A percentile compares a stretch with the other conserved stretches of the same genome.
Evolutionary conservation across 495 filamentous ascomycete genomes (phyloP).

Genomic region (Arthonia radiata): DNA sequence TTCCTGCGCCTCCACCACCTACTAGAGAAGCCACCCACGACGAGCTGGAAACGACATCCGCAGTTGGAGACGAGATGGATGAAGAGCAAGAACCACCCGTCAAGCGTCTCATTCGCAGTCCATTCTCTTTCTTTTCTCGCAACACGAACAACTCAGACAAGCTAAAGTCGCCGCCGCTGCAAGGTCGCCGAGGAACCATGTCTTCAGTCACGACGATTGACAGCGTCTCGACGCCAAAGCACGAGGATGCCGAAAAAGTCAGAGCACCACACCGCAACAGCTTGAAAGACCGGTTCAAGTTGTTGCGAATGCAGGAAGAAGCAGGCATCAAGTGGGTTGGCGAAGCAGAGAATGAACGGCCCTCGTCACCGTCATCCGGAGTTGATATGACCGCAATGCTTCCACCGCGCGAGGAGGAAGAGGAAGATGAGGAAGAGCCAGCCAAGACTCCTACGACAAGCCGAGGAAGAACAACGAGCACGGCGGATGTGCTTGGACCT

Average conservation of each 20-base stretch:
- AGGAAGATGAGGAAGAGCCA: background rate
- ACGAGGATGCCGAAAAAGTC: slow-evolving; percentile 16
- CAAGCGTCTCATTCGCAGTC: no score
- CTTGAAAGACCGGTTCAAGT: slow-evolving; percentile 66
- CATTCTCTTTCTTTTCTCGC: slow-evolving; percentile 70
- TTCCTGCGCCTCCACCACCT: slow-evolving; percentile 14
- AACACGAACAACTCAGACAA: slow-evolving; percentile 33
- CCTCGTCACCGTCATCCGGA: no score
- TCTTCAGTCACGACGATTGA: slow-evolving; percentile 48
- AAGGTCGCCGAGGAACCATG: slow-evolving; percentile 39
- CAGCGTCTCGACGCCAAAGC: slow-evolving; percentile 49
- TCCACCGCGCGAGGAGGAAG: background rate
- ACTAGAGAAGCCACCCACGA: slow-evolving; percentile 46
- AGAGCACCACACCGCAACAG: slow-evolving; percentile 35
- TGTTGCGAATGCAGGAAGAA: slow-evolving; percentile 59
- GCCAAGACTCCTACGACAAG: background rate
- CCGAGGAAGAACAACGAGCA: background rate
- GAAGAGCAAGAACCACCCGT: no score
- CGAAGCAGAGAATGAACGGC: slow-evolving; percentile 24
- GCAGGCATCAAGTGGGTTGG: slow-evolving; percentile 26
- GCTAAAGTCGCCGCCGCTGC: slow-evolving; percentile 27
- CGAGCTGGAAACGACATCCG: no score
- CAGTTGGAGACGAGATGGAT: no score
- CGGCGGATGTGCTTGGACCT: background rate
- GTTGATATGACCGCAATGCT: no score